Conservation (phyloP, 2,329 filamentous ascomycete genomes). For the Neofusicoccum parvum region DNA sequence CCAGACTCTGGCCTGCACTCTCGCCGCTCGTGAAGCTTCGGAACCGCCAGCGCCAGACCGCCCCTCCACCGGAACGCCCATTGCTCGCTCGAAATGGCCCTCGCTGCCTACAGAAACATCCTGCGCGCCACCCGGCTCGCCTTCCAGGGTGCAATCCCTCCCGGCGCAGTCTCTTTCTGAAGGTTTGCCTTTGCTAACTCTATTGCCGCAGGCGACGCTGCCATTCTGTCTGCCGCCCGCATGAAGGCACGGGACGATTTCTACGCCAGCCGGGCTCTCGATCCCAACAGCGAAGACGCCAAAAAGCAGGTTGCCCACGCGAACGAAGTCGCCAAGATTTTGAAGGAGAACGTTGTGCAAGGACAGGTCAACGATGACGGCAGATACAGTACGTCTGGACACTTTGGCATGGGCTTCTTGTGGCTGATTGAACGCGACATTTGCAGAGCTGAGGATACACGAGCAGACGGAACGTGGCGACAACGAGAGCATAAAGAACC, state of each 20-base stretch:
- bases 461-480: conserved; percentile 88
- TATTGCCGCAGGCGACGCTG: conserved; percentile 64
- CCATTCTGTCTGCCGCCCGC: conserved; percentile 70
- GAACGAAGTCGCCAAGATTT: conserved; percentile 76
- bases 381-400: conserved; percentile 60
- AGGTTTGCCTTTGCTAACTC: not conserved
- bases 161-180: not conserved
- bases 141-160: conserved; percentile 69
- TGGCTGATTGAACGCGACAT: not conserved
- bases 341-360: conserved; percentile 86
- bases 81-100: conserved; percentile 55
- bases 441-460: conserved; percentile 80
- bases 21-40: not conserved
- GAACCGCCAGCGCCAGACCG: not conserved
- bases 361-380: conserved; percentile 56
- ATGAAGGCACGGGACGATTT: conserved; percentile 74
- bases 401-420: conserved; percentile 18
- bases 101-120: conserved; percentile 77
- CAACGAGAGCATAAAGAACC: conserved; percentile 83
- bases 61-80: not conserved
- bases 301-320: conserved; percentile 73
- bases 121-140: conserved; percentile 80
- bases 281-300: conserved; percentile 60
- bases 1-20: conserved; percentile 1
- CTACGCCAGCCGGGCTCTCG: conserved; percentile 63